A percentile compares a stretch with the other conserved stretches of the same genome.
phyloP scores from a whole-genome alignment of 2,329 filamentous ascomycete species.

The Epichloe coenophiala region DNA sequence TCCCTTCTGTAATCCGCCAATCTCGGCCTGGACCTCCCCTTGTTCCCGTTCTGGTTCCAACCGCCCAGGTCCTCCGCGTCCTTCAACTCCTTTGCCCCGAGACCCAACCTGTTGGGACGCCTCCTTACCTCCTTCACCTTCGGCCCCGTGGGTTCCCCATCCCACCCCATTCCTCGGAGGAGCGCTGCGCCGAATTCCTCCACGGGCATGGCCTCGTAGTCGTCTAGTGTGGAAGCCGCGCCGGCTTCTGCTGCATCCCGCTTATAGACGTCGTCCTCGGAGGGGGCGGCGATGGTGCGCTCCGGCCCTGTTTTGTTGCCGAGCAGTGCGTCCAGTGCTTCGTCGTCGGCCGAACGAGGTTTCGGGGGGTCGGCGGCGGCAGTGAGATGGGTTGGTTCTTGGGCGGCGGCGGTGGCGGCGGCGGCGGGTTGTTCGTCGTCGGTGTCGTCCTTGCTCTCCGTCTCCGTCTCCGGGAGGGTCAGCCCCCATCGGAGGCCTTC shows the following conservation, averaged over 20 bases:
- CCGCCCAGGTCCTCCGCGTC: slow-evolving; percentile 60
- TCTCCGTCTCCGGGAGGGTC: slow-evolving; percentile 18
- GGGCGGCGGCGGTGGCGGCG: background rate
- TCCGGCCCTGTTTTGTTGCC: slow-evolving; percentile 34
- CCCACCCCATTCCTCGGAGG: slow-evolving; percentile 91
- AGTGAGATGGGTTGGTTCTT: background rate
- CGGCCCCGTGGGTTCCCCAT: slow-evolving; percentile 46
- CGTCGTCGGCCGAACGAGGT: slow-evolving; percentile 24
- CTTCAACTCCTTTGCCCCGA: slow-evolving; percentile 74
- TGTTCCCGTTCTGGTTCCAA: slow-evolving; percentile 60
- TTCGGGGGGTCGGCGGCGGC: background rate
- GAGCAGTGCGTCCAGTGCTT: slow-evolving; percentile 55
- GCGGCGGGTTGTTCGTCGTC: slow-evolving; percentile 9
- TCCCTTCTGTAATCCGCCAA: slow-evolving; percentile 36
- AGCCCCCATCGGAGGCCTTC: slow-evolving; percentile 44
- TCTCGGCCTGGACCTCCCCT: slow-evolving; percentile 28
- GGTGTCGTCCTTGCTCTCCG: slow-evolving; percentile 34
- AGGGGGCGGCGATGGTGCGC: slow-evolving; percentile 36
- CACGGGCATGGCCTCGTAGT: slow-evolving; percentile 80
- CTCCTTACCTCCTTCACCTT: slow-evolving; percentile 51
- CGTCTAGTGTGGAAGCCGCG: slow-evolving; percentile 61
- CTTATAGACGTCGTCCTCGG: slow-evolving; percentile 56
- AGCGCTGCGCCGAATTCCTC: slow-evolving; percentile 90
- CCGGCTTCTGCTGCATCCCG: slow-evolving; percentile 60
- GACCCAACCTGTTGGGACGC: slow-evolving; percentile 69